Evolutionary conservation across 2,329 filamentous ascomycete genomes (phyloP), one percentile per base, ranked within the genome.

Genomic region (Westerdykella ornata): DNA sequence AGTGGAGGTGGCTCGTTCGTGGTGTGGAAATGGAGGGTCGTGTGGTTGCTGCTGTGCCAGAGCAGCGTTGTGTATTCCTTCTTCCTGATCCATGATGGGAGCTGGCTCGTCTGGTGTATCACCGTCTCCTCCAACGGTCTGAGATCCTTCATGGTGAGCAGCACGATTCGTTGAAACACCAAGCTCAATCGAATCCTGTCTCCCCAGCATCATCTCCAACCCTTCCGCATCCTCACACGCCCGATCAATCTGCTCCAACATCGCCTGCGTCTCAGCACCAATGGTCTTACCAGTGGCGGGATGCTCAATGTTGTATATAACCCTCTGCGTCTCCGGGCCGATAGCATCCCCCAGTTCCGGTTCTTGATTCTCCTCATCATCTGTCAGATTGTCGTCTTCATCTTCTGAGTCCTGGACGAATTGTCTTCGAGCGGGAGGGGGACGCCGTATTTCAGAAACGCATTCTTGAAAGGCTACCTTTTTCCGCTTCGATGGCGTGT

Each of bases 321-420:
- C 15, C 4, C 30, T 29, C 41, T 52, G 48, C 18, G 43, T 44
- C 18, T 44, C 30, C 5, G 29, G 30, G 7, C 38, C 43, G n/a
- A 49, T 32, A 13, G 7, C n/a, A 17, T 26, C 37, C 35, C 36
- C 18, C 15, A 20, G 30, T 17, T 49, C 47, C 11, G 12, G 15
- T n/a, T 47, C 52, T 11, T 49, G 56, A 17, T 18, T 18, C 13
- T 36, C 34, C 19, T 20, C 18, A 14, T 33, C 30, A 15, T 3
- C 30, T 8, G 12, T n/a, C 30, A 17, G 14, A 33, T 7, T n/a
- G n/a, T 33, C 30, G 30, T 51, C 51, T 37, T 63, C 60, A 17
- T 63, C 62, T 37, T 65, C 62, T 2, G 60, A 65, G 37, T 65
- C 61, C 20, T 51, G 54, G 14, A 65, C 45, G n/a, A 64, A 60